Percentiles rank a stretch among this genome's conserved stretches.
Conservation (phyloP, 2,329 filamentous ascomycete species). For the Stachybotrys chartarum region DNA sequence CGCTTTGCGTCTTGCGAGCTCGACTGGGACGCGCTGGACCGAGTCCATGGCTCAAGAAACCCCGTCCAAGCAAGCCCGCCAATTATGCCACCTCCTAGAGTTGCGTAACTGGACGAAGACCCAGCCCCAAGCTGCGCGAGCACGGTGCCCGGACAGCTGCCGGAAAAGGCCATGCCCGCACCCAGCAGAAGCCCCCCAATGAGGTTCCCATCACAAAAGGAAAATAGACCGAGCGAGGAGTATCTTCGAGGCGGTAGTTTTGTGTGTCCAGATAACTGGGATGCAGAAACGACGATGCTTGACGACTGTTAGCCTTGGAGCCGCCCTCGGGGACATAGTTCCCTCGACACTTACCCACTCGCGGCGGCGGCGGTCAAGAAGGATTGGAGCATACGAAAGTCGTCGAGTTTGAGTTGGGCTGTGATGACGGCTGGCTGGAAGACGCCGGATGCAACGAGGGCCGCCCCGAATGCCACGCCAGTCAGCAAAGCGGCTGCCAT, state of each 20-base stretch:
- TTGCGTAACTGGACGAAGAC: not conserved
- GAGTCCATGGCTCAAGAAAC: not conserved
- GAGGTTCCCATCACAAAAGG: not conserved
- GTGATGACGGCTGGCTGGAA: not conserved
- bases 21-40: not conserved
- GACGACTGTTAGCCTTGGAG: not conserved
- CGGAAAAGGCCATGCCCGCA: not conserved
- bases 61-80: not conserved
- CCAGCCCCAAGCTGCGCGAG: not conserved
- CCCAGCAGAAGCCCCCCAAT: not conserved
- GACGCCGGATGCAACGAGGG: not conserved
- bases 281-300: not conserved
- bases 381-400: not conserved
- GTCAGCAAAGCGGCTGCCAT: not conserved
- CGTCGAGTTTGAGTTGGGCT: not conserved
- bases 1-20: not conserved
- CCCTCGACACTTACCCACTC: not conserved
- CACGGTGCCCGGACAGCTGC: not conserved
- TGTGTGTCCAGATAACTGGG: not conserved
- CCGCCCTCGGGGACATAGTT: not conserved
- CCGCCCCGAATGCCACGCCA: not conserved
- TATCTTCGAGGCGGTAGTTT: not conserved
- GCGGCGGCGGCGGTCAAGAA: not conserved
- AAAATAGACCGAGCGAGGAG: not conserved
- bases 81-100: not conserved